These are phyloP conservation scores for Teratosphaeria zuluensis DNA, from an alignment of 2,329 filamentous ascomycete genomes.

Conservation along the genomic window DNA sequence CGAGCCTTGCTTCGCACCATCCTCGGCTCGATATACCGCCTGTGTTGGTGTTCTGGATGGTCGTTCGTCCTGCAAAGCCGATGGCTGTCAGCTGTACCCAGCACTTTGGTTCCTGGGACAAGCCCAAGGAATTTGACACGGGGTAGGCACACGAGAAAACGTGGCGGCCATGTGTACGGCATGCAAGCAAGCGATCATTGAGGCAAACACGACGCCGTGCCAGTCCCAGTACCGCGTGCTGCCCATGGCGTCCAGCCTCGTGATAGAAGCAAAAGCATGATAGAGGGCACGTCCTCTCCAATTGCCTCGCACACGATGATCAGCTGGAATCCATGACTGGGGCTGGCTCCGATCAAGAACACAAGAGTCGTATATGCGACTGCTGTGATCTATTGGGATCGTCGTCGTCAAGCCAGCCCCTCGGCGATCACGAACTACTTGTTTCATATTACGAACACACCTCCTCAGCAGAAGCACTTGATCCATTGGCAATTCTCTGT, in stretches of 20 bases:
- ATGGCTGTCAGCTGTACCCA: background rate
- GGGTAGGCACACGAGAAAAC: background rate
- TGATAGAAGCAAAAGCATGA: background rate
- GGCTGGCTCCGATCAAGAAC: background rate
- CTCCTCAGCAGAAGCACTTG: background rate
- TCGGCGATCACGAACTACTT: background rate
- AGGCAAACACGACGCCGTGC: background rate
- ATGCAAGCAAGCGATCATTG: background rate
- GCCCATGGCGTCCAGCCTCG: background rate
- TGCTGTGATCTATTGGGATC: background rate
- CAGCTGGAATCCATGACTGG: background rate
- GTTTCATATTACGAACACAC: background rate
- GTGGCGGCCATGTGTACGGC: background rate
- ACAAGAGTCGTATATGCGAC: background rate
- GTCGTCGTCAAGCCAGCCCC: background rate
- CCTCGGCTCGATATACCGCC: background rate
- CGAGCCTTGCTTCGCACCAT: background rate
- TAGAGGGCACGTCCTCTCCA: background rate
- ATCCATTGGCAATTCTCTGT: background rate
- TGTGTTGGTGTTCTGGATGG: background rate
- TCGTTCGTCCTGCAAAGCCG: background rate
- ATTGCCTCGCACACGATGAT: background rate
- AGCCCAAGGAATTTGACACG: background rate
- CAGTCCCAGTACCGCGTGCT: background rate
- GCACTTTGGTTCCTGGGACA: background rate